phyloP scores from a whole-genome alignment of 495 filamentous ascomycete species.

The Trichocladium uniseriatum region DNA sequence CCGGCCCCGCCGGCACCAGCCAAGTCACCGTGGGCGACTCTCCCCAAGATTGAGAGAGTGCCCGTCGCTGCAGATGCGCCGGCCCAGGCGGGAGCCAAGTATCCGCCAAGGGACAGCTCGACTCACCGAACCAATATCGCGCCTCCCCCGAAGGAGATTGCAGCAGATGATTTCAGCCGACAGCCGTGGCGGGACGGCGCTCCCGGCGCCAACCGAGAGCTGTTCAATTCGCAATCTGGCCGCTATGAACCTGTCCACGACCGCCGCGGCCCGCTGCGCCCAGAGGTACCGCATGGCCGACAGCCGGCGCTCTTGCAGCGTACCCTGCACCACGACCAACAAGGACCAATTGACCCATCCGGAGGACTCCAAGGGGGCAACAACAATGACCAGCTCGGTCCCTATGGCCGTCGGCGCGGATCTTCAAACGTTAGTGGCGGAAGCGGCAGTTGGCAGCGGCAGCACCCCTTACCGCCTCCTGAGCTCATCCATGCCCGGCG shows the following conservation, averaged over 20 bases:
- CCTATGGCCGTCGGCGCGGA: constrained; percentile 69
- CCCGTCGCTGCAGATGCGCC: constrained; percentile 48
- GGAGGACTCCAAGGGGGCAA: constrained; percentile 82
- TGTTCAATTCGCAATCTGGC: constrained; percentile 91
- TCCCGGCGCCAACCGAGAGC: constrained; percentile 51
- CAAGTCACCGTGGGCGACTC: constrained; percentile 83
- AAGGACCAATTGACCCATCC: constrained; percentile 79
- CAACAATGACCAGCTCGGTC: constrained; percentile 55
- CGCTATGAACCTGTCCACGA: constrained; percentile 85
- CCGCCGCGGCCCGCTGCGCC: constrained; percentile 54
- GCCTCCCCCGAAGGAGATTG: constrained; percentile 66
- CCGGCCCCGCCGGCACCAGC: constrained; percentile 59
- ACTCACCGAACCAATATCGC: constrained; percentile 28
- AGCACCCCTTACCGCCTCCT: constrained; percentile 35
- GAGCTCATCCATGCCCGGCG: constrained; percentile 37
- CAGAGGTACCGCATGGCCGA: constrained; percentile 48
- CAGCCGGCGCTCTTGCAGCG: constrained; percentile 71
- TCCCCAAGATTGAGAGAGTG: constrained; percentile 76
- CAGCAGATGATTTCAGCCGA: constrained; percentile 88
- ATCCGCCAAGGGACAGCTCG: constrained; percentile 22
- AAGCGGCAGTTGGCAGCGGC: constrained; percentile 55
- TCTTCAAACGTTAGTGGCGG: constrained; percentile 95
- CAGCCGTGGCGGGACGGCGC: constrained; percentile 64
- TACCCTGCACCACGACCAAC: constrained; percentile 43
- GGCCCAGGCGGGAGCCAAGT: constrained; percentile 20